Evolutionary conservation across 2,329 filamentous ascomycete genomes (phyloP), one percentile per base, ranked within the genome.

Genomic region (Fusarium acutatum): DNA sequence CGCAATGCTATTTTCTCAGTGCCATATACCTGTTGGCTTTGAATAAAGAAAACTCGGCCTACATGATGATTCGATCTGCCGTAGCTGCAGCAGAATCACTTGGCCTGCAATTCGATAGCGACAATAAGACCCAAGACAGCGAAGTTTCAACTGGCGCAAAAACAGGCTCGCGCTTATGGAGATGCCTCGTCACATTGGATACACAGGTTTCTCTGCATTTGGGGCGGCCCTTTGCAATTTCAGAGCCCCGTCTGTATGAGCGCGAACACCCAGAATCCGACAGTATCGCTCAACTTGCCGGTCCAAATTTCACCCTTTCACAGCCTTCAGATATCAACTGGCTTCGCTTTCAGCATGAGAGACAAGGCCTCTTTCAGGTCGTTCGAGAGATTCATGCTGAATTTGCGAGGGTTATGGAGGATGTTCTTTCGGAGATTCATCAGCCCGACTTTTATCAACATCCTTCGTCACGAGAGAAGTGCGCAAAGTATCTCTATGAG

Each of bases 1-100:
- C 86, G 3, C 87, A 89, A 72, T 85, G 84, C 49, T 82, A 86
- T 44, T 78, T 87, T 1, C 81, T 87, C 12, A 84, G 80, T 28
- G 78, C 79, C 24, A 71, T 86, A 10, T 89, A 87, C 70, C 81
- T 88, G 17, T 30, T 73, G 15, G 60, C 73, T 2, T 58, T 62
- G 1, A 49, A 57, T 3, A 67, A 77, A 26, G 41, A 57, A 8
- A 74, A 78, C 18, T 68, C 76, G 6, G 76, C 76, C 6, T 72
- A 73, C 30, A 53, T 53, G 34, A 65, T 73, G 64, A 26, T 56
- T 20, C 69, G 76, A 30, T 71, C 69, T 17, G 76, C 74, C 0
- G 54, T 77, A 14, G 47, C 67, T 22, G 35, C 62, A 4, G 74
- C 74, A 12, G 64, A 75, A 46, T 73, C 71, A 5, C 62, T 78